Evolutionary conservation across 805 yeast species (phyloP).

Genomic region (Spathaspora hagerdaliae): DNA sequence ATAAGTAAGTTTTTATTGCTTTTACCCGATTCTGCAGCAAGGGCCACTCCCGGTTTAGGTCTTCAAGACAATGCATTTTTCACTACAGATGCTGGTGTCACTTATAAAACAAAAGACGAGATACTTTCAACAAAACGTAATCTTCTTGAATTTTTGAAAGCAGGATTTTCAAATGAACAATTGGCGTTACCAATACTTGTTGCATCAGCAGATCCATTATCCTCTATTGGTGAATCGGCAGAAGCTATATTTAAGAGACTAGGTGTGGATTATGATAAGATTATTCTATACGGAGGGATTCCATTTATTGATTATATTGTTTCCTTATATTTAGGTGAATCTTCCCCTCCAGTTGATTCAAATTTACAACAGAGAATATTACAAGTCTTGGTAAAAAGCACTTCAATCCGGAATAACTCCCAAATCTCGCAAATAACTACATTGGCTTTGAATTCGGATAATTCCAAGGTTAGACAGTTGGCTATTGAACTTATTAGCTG

Average conservation of each 20-base stretch:
- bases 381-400: conserved; percentile 47
- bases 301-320: conserved; percentile 42
- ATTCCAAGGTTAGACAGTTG: conserved; percentile 48
- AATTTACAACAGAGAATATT: conserved; percentile 56
- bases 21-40: conserved; percentile 32
- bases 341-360: conserved; percentile 50
- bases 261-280: conserved; percentile 42
- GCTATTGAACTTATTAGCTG: conserved; percentile 65
- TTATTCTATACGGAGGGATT: conserved; percentile 47
- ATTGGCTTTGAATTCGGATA: conserved; percentile 57
- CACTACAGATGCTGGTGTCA: conserved; percentile 64
- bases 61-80: conserved; percentile 55
- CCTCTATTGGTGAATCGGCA: conserved; percentile 54
- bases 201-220: conserved; percentile 59
- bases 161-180: conserved; percentile 33
- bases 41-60: conserved; percentile 58
- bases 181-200: conserved; percentile 50
- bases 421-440: conserved; percentile 48
- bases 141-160: conserved; percentile 36
- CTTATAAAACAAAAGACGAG: conserved; percentile 45
- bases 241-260: conserved; percentile 48
- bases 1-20: conserved; percentile 58
- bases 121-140: conserved; percentile 29
- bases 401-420: conserved; percentile 41
- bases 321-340: conserved; percentile 49